Base-by-base conservation (phyloP, 805 yeast species). In the Jamesozyma spencerorum region DNA sequence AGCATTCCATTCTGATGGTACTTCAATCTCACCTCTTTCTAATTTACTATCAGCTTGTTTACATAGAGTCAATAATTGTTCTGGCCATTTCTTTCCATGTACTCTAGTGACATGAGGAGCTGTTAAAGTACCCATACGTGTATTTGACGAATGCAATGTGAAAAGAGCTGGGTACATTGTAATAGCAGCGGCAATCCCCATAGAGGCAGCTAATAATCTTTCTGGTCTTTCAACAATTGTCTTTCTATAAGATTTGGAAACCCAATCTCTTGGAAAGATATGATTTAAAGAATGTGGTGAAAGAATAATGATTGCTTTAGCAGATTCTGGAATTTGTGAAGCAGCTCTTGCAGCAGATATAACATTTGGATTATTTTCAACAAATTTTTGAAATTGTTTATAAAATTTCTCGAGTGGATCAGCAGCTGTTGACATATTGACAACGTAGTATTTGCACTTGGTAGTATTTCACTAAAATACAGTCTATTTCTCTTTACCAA, bases 201-300 rank as follows among this genome's bases (percentile, higher is more conserved):
- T 64, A n/a, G 85, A 77, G 7, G 79, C 68, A 0, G 94, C 92
- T 40, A 80, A 66, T 35, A 85, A 62, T 24, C 95, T 66, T 58
- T 85, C 88, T 1, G 95, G 95, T 34, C 90, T 64, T 60, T 85
- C 95, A 19, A 85, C 90, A 28, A 85, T 79, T 0, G 87, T 74
- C 14, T 80, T 65, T 33, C 72, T 58, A 50, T 81, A 80, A 1
- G 76, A 59, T 54, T 79, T 82, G 6, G 84, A 65, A 2, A 79
- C 86, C 95, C 95, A 85, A 22, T 66, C 65, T 30, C 95, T 69
- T 4, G 85, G 78, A 57, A 82, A 85, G 0, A 75, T 74, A 61
- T 85, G 95, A 46, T 76, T 73, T 26, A 81, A 66, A 1, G 86
- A 77, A 42, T 74, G 66, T 0, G 94, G 90, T 0, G 90, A 77